Evolutionary conservation across 768 basidiomycete genomes (phyloP).

Genomic region (Naganishia vishniacii): DNA sequence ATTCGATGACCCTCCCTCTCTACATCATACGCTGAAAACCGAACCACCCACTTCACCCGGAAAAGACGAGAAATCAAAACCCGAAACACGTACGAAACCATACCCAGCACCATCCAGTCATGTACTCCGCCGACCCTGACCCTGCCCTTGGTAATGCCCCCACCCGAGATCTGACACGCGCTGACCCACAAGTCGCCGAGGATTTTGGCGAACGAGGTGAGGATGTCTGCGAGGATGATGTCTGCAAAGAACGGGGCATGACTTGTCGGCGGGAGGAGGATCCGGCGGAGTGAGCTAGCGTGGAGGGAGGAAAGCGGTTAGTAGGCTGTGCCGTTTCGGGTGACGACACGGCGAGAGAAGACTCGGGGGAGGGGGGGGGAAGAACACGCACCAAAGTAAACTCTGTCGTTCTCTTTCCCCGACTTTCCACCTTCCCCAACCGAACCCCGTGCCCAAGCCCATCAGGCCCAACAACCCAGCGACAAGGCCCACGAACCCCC

Average conservation of each 20-base stretch:
- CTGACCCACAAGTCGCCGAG: conserved; percentile 91
- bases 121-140: conserved; percentile 62
- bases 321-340: too few species aligned
- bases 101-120: conserved; percentile 69
- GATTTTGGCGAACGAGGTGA: conserved; percentile 95
- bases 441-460: conserved; percentile 56
- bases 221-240: conserved; percentile 86
- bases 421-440: conserved; percentile 56
- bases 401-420: conserved; percentile 67
- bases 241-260: conserved; percentile 78
- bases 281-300: conserved; percentile 67
- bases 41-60: too few species aligned
- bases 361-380: too few species aligned
- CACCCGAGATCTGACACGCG: conserved; percentile 74
- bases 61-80: too few species aligned
- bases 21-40: too few species aligned
- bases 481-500: conserved; percentile 68
- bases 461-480: conserved; percentile 58
- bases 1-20: too few species aligned
- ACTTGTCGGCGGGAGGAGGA: conserved; percentile 61
- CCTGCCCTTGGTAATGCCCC: conserved; percentile 65
- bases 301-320: too few species aligned
- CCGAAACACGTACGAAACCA: conserved; percentile 68
- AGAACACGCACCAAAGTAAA: conserved; percentile 72
- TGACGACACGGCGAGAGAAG: too few species aligned